phyloP scores from a whole-genome alignment of 2,329 filamentous ascomycete species.

The Simplicillium aogashimaense region DNA sequence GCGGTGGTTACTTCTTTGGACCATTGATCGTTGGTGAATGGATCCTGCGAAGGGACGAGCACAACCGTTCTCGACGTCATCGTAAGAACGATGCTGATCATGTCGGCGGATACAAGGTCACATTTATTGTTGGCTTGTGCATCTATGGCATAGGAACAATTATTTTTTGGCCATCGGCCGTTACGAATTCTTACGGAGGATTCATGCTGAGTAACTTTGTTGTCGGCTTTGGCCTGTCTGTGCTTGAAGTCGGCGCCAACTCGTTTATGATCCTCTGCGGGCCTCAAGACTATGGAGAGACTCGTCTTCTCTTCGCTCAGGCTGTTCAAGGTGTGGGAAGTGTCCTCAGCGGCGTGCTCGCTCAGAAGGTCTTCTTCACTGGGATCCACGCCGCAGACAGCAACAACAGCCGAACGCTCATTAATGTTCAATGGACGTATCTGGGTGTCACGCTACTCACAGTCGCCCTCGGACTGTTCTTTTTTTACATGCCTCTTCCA shows the following conservation, averaged over 20 bases:
- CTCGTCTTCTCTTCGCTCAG: slow-evolving; percentile 66
- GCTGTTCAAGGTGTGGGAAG: slow-evolving; percentile 67
- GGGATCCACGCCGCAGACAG: slow-evolving; percentile 31
- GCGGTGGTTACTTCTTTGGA: slow-evolving; percentile 59
- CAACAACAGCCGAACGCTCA: slow-evolving; percentile 36
- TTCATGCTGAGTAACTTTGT: slow-evolving; percentile 69
- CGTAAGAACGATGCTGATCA: slow-evolving; percentile 27
- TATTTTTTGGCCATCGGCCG: slow-evolving; percentile 76
- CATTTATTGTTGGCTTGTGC: slow-evolving; percentile 66
- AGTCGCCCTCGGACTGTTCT: slow-evolving; percentile 57
- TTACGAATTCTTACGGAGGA: slow-evolving; percentile 64
- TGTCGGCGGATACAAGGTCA: slow-evolving; percentile 64
- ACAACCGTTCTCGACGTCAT: slow-evolving; percentile 35
- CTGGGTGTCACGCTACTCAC: slow-evolving; percentile 70
- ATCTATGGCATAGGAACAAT: slow-evolving; percentile 72
- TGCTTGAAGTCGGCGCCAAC: slow-evolving; percentile 74
- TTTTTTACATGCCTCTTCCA: slow-evolving; percentile 58
- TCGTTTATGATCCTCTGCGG: slow-evolving; percentile 65
- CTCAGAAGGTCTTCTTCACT: slow-evolving; percentile 64
- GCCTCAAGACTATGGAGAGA: slow-evolving; percentile 61
- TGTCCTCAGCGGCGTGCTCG: slow-evolving; percentile 62
- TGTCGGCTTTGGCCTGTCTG: slow-evolving; percentile 65
- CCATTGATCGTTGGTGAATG: slow-evolving; percentile 60
- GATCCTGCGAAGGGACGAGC: slow-evolving; percentile 59
- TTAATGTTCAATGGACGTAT: slow-evolving; percentile 78